These are phyloP conservation scores for Pleurotus djamor DNA, from an alignment of 768 basidiomycete genomes.

Conservation along the genomic window DNA sequence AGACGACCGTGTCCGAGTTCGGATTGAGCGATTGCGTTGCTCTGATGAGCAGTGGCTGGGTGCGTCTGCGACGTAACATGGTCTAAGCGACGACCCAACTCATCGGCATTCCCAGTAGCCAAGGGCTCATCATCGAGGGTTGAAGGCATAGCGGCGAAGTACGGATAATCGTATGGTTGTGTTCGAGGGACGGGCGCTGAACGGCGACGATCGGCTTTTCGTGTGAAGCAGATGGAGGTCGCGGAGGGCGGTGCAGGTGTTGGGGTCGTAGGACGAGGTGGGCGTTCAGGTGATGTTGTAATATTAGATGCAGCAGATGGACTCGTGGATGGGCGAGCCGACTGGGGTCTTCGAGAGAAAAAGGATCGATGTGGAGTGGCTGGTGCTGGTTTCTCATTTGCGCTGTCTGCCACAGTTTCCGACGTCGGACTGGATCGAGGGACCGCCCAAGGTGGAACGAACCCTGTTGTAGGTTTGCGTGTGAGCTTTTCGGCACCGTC, in stretches of 20 bases:
- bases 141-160: conserved; percentile 5
- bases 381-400: background rate
- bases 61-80: background rate
- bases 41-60: background rate
- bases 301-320: background rate
- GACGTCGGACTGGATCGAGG: background rate
- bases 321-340: background rate
- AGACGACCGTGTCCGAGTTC: background rate
- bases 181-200: conserved; percentile 4
- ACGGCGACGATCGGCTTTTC: conserved; percentile 2
- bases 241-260: background rate
- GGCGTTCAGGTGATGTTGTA: background rate
- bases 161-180: conserved; percentile 6
- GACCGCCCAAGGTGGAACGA: background rate
- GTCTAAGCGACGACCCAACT: background rate
- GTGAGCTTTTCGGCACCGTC: background rate
- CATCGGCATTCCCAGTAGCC: background rate
- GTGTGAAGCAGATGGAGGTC: background rate
- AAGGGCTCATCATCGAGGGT: background rate
- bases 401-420: background rate
- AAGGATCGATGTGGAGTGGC: background rate
- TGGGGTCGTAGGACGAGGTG: background rate
- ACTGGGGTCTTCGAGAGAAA: background rate
- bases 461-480: background rate
- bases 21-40: background rate